Conservation (phyloP, 108 stramenopile genomes). For the Skeletonema tropicum region DNA sequence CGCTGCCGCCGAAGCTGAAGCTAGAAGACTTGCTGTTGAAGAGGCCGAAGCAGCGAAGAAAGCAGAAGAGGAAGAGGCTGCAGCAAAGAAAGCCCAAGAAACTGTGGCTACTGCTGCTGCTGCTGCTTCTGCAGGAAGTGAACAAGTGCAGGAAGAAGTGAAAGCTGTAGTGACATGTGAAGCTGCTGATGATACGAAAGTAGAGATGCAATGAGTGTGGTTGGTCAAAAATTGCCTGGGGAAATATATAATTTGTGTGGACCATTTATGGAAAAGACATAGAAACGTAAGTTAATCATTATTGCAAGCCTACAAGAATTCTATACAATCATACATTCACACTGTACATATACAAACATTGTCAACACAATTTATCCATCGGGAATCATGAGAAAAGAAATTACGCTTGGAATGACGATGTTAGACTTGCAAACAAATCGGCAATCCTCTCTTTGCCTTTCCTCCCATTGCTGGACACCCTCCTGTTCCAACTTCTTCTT, state of each 20-base stretch:
- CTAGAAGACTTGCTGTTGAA: no score
- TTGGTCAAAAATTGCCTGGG: neutral
- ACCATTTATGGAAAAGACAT: no score
- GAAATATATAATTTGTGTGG: no score
- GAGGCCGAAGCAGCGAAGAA: no score
- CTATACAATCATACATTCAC: no score
- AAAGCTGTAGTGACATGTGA: neutral
- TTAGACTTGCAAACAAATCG: conserved; percentile 1
- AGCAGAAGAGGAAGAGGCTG: neutral
- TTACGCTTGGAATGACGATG: neutral
- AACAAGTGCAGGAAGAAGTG: neutral
- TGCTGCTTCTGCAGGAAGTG: no score
- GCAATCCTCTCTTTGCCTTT: neutral
- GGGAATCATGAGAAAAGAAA: neutral
- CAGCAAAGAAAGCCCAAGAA: no score
- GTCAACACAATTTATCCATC: neutral
- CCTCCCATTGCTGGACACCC: neutral
- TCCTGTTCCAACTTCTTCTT: neutral
- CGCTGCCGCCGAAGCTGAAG: no score
- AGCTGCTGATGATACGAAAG: neutral
- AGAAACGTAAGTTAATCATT: neutral
- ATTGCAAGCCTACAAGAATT: neutral
- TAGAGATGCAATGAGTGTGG: neutral
- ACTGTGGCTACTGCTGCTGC: neutral
- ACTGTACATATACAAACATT: neutral